Evolutionary conservation across 805 yeast species (phyloP).

Genomic region (Candida boleticola): DNA sequence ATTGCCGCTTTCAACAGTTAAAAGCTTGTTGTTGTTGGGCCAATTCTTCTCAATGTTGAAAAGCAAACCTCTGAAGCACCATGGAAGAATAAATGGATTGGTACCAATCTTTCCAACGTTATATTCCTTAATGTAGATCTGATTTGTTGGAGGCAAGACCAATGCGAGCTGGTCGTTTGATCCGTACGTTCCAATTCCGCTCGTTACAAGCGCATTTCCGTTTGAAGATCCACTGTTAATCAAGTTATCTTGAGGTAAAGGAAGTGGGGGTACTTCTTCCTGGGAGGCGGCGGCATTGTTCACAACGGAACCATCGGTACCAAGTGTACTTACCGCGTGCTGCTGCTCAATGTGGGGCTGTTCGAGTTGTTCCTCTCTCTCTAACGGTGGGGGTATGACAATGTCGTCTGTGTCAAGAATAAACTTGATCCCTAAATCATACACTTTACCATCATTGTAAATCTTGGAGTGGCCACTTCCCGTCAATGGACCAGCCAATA

Average conservation of each 20-base stretch:
- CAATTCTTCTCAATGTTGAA: slow-evolving; percentile 55
- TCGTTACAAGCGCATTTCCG: slow-evolving; percentile 13
- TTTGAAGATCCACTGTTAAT: slow-evolving; percentile 1
- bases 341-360: background rate
- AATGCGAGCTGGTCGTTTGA: slow-evolving; percentile 7
- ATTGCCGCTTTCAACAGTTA: slow-evolving; percentile 29
- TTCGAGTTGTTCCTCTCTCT: slow-evolving; percentile 9
- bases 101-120: slow-evolving; percentile 63
- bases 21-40: slow-evolving; percentile 42
- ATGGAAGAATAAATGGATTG: slow-evolving; percentile 86
- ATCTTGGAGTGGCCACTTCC: slow-evolving; percentile 94
- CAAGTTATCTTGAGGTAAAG: background rate
- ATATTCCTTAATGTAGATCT: slow-evolving; percentile 44
- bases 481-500: slow-evolving; percentile 81
- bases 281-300: background rate
- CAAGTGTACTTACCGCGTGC: no score
- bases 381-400: slow-evolving; percentile 31
- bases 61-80: slow-evolving; percentile 86
- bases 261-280: background rate
- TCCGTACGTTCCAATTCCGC: slow-evolving; percentile 19
- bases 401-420: slow-evolving; percentile 72
- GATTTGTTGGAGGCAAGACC: slow-evolving; percentile 30
- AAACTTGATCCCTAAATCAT: slow-evolving; percentile 73
- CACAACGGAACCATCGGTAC: background rate
- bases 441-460: slow-evolving; percentile 82